Conservation (phyloP, 2,329 filamentous ascomycete genomes). For the Aspergillus ruber region DNA sequence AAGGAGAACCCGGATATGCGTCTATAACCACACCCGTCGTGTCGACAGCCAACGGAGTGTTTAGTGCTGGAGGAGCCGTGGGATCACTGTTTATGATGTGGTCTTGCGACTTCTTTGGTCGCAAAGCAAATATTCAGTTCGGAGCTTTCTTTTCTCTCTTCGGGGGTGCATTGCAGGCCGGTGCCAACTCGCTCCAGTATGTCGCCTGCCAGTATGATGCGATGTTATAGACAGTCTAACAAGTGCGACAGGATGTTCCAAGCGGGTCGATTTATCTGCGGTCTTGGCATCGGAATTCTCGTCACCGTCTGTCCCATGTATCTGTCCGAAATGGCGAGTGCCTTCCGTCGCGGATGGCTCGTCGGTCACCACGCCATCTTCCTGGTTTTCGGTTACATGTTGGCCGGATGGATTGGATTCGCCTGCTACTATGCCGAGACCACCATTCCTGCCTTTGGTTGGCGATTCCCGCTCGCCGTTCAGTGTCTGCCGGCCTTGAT, state of each 20-base stretch:
- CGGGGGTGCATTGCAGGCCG: slow-evolving; percentile 43
- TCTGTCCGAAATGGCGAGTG: slow-evolving; percentile 38
- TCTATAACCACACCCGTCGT: slow-evolving; percentile 43
- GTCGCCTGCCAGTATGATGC: slow-evolving; percentile 4
- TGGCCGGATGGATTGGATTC: slow-evolving; percentile 41
- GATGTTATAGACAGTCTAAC: not conserved
- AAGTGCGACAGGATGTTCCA: slow-evolving; percentile 37
- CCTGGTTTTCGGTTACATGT: slow-evolving; percentile 44
- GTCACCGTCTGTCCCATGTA: slow-evolving; percentile 43
- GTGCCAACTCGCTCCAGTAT: slow-evolving; percentile 39
- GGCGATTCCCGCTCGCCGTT: slow-evolving; percentile 41
- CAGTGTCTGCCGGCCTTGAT: slow-evolving; percentile 36
- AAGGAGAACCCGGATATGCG: slow-evolving; percentile 41
- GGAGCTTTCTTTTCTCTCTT: slow-evolving; percentile 40
- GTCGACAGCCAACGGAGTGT: slow-evolving; percentile 45
- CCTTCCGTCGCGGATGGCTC: slow-evolving; percentile 38
- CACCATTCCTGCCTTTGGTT: slow-evolving; percentile 35
- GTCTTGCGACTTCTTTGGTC: slow-evolving; percentile 40
- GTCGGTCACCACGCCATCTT: slow-evolving; percentile 44
- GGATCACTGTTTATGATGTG: slow-evolving; percentile 47
- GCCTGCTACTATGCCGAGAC: slow-evolving; percentile 39
- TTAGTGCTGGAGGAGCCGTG: slow-evolving; percentile 44
- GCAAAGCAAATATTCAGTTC: slow-evolving; percentile 43
- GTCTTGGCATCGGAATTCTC: slow-evolving; percentile 38
- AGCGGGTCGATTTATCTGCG: slow-evolving; percentile 37